These are phyloP conservation scores for Echium plantagineum DNA, from an alignment of 257 asterid genomes.

Conservation along the genomic window DNA sequence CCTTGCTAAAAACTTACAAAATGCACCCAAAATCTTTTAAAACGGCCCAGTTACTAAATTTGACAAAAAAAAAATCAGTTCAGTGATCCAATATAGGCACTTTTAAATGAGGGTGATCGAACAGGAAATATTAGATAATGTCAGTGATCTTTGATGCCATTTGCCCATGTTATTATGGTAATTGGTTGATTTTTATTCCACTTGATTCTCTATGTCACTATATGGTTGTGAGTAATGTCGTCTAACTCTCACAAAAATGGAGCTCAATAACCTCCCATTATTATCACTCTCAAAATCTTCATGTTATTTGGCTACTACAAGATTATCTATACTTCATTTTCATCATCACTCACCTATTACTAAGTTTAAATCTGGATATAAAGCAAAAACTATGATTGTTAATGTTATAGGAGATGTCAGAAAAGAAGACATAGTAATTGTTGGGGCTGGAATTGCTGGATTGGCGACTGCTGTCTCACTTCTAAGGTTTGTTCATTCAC, in stretches of 20 bases:
- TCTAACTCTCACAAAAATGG: neutral
- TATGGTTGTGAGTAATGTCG: neutral
- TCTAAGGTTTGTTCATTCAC: neutral
- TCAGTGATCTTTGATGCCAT: too few species aligned
- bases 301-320: too few species aligned
- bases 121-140: too few species aligned
- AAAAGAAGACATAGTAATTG: neutral
- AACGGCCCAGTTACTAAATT: too few species aligned
- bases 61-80: too few species aligned
- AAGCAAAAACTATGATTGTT: neutral
- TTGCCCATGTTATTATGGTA: too few species aligned
- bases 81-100: too few species aligned
- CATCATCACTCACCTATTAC: neutral
- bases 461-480: neutral
- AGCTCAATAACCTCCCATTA: neutral
- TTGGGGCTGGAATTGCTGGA: neutral
- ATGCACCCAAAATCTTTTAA: too few species aligned
- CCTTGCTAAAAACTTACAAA: too few species aligned
- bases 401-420: neutral
- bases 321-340: neutral
- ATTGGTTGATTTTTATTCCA: neutral
- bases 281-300: neutral
- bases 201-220: neutral
- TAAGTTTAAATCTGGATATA: neutral
- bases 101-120: too few species aligned